phyloP scores from a whole-genome alignment of 1,284 basidiomycete genomes.

The Ustilago trichophora region DNA sequence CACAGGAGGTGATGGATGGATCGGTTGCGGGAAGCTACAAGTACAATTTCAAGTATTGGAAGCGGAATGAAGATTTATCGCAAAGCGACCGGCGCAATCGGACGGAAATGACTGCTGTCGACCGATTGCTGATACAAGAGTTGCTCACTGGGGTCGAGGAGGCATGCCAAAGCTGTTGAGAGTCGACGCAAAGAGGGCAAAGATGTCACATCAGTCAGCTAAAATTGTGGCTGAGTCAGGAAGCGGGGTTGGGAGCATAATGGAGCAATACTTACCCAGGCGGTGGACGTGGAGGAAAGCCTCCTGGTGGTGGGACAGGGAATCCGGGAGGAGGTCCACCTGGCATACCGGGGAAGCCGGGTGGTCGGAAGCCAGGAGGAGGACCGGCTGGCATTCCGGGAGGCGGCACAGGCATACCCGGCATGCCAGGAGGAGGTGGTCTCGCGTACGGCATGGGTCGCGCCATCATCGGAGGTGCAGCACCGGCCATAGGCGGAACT shows the following conservation, averaged over 20 bases:
- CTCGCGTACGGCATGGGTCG: slow-evolving; percentile 65
- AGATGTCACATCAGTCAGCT: not conserved
- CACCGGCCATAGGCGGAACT: slow-evolving; percentile 74
- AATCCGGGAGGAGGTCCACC: slow-evolving; percentile 42
- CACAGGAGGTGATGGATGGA: too few relatives aligned
- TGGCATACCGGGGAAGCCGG: slow-evolving; percentile 50
- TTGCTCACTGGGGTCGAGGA: slow-evolving; percentile 38
- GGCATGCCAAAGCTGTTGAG: slow-evolving; percentile 49
- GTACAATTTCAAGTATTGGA: slow-evolving; percentile 24
- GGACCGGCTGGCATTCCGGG: slow-evolving; percentile 57
- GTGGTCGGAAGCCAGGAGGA: slow-evolving; percentile 62
- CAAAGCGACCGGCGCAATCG: not conserved
- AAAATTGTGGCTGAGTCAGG: not conserved
- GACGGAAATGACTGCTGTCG: not conserved
- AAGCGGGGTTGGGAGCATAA: not conserved
- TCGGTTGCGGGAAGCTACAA: slow-evolving; percentile 7
- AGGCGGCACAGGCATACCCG: slow-evolving; percentile 72
- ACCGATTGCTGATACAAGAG: not conserved
- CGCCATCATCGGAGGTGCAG: slow-evolving; percentile 69
- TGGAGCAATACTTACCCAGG: slow-evolving; percentile 22
- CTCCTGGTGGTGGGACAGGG: slow-evolving; percentile 31
- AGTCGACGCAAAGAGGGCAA: not conserved
- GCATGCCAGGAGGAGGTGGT: slow-evolving; percentile 71
- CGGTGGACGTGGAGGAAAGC: slow-evolving; percentile 38
- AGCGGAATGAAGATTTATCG: not conserved